Evolutionary conservation across 805 yeast species (phyloP).

Genomic region (Kuraishia ogatae): DNA sequence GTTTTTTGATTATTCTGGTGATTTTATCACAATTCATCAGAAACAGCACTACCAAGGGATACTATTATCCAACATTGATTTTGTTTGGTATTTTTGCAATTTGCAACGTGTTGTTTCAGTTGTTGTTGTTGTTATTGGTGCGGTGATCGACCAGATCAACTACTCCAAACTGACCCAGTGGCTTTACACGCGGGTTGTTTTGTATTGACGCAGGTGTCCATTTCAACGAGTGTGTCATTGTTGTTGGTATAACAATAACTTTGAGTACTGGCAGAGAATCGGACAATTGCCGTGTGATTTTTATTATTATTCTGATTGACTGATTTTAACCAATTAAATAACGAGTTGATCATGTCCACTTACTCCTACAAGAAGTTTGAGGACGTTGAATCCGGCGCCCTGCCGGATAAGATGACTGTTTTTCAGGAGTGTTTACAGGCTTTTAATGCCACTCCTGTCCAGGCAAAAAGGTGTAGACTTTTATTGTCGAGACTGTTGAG

Average conservation of each 20-base stretch:
- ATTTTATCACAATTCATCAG: background rate
- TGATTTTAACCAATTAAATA: too few relatives aligned
- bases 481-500: slow-evolving; percentile 78
- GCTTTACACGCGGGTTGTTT: background rate
- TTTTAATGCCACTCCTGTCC: slow-evolving; percentile 86
- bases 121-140: background rate
- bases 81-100: background rate
- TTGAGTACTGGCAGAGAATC: too few relatives aligned
- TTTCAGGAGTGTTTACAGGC: slow-evolving; percentile 91
- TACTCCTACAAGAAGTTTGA: slow-evolving; percentile 78
- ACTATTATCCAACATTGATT: background rate
- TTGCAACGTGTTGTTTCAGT: too few relatives aligned
- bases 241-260: too few relatives aligned
- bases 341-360: slow-evolving; percentile 56
- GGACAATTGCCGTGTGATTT: too few relatives aligned
- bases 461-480: slow-evolving; percentile 78
- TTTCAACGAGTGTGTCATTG: background rate
- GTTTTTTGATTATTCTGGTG: too few relatives aligned
- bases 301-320: too few relatives aligned
- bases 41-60: background rate
- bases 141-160: background rate
- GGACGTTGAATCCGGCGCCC: slow-evolving; percentile 54
- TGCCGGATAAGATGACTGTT: slow-evolving; percentile 94
- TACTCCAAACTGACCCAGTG: background rate
- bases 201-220: background rate